Percentiles rank a stretch among this genome's conserved stretches.
These are phyloP conservation scores for Saposhnikovia divaricata DNA, from an alignment of 129 eudicot genomes.

Conservation along the genomic window DNA sequence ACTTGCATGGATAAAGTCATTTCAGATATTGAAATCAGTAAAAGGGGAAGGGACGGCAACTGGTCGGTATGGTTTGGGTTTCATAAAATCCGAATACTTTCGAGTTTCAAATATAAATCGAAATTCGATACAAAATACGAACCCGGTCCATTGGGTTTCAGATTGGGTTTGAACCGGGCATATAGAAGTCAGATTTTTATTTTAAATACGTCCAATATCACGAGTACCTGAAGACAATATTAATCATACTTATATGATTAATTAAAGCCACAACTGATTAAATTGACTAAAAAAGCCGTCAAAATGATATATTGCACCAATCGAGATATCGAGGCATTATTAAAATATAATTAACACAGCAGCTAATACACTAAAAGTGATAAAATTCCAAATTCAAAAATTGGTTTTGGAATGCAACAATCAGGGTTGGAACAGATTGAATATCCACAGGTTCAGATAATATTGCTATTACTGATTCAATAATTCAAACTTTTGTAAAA, in stretches of 20 bases:
- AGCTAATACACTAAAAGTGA: background rate
- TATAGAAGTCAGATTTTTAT: background rate
- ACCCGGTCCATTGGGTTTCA: background rate
- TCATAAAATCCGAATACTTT: background rate
- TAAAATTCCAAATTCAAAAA: background rate
- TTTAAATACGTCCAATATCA: background rate
- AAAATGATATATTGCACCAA: background rate
- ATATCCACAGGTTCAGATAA: background rate
- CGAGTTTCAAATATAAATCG: no score
- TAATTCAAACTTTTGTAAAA: background rate
- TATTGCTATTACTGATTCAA: background rate
- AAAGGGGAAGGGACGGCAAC: background rate
- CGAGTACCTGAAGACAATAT: background rate
- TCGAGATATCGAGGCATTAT: background rate
- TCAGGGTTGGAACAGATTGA: background rate
- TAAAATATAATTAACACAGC: background rate
- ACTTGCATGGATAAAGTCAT: background rate
- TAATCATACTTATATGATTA: background rate
- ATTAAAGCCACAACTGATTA: background rate
- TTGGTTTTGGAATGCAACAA: background rate
- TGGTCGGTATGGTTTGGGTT: background rate
- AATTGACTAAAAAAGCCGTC: background rate
- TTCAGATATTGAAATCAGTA: background rate
- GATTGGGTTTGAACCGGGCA: background rate
- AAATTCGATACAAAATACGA: background rate